Percentiles rank a stretch among this genome's conserved stretches.
Evolutionary conservation across 805 yeast species (phyloP).

Genomic region (Torulaspora microellipsoides): DNA sequence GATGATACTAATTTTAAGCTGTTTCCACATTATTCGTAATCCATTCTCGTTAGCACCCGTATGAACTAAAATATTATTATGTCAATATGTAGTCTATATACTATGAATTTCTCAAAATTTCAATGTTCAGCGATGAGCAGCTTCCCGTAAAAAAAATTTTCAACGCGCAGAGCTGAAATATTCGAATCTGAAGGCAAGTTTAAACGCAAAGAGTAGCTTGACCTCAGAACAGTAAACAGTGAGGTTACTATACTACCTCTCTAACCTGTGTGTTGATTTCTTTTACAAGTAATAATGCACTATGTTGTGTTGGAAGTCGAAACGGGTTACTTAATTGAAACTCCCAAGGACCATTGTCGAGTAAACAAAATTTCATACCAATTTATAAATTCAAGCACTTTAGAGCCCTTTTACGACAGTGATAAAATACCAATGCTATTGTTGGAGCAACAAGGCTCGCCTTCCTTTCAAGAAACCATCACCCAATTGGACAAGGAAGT

Average conservation of each 20-base stretch:
- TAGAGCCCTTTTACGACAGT: conserved; percentile 41
- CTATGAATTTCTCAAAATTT: background rate
- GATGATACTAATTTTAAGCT: background rate
- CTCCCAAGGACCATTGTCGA: conserved; percentile 59
- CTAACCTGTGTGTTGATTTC: no score
- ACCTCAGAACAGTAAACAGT: no score
- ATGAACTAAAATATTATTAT: no score
- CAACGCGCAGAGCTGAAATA: conserved; percentile 1
- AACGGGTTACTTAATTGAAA: conserved; percentile 20
- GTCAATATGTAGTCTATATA: no score
- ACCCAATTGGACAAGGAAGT: conserved; percentile 47
- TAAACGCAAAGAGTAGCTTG: no score
- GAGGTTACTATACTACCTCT: no score
- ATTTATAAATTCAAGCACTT: conserved; percentile 49
- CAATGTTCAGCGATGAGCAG: conserved; percentile 1
- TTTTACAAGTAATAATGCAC: conserved; percentile 15
- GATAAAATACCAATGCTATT: conserved; percentile 48
- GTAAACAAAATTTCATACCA: conserved; percentile 66
- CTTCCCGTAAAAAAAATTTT: conserved; percentile 7
- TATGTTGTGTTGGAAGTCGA: conserved; percentile 28
- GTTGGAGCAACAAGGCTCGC: conserved; percentile 50
- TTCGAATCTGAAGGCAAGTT: no score
- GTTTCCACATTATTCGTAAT: no score
- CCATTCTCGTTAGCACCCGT: no score
- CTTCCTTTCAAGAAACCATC: conserved; percentile 60